Evolutionary conservation across 345 rosid species (phyloP).

Genomic region (Raphanus raphanistrum): DNA sequence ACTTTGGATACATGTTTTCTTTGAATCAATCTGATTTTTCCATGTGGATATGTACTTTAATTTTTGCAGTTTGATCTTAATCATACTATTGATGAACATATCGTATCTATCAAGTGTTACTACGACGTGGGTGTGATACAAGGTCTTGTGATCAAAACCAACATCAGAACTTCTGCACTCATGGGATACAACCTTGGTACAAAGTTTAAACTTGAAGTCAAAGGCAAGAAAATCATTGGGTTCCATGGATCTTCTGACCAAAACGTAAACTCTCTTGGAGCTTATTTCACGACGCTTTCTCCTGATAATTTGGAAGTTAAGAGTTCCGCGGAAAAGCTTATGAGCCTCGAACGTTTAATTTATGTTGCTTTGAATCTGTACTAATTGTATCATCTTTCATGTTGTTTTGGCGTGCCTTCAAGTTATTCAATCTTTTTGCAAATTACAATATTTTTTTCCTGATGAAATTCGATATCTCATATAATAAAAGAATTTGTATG

Average conservation of each 20-base stretch:
- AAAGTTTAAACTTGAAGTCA: constrained; percentile 13
- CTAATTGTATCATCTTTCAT: not conserved
- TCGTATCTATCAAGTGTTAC: constrained; percentile 14
- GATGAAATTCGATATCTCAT: not conserved
- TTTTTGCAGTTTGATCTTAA: constrained; percentile 25
- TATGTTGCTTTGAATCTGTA: not conserved
- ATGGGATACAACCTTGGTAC: constrained; percentile 24
- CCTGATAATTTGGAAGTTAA: not conserved
- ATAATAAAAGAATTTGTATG: not conserved
- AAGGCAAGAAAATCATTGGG: constrained; percentile 26
- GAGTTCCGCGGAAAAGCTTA: not conserved
- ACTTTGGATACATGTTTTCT: not conserved
- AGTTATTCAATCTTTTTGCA: not conserved
- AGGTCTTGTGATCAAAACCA: constrained; percentile 32
- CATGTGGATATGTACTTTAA: not conserved
- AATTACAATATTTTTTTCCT: not conserved
- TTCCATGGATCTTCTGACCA: constrained; percentile 29
- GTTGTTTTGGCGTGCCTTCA: not conserved
- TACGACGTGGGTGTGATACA: constrained; percentile 17
- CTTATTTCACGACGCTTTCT: constrained; percentile 18
- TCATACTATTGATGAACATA: constrained; percentile 16
- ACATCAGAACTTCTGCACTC: constrained; percentile 14
- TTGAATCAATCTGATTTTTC: not conserved
- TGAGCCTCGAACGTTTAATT: not conserved
- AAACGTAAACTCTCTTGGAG: constrained; percentile 27